Percentiles rank a stretch among this genome's conserved stretches.
Conservation (phyloP, 805 yeast genomes). For the Yarrowia divulgata region DNA sequence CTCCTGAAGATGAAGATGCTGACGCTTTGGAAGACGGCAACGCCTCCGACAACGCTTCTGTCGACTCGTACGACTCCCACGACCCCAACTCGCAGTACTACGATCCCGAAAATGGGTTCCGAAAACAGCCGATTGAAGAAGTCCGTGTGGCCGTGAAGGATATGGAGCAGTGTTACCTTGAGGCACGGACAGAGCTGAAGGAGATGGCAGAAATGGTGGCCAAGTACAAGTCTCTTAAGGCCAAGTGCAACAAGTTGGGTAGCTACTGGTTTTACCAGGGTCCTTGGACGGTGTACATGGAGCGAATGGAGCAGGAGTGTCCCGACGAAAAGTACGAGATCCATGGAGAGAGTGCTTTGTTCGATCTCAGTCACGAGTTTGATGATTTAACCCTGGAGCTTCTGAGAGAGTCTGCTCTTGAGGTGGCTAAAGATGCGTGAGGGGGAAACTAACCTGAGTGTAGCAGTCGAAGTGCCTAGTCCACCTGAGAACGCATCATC, state of each 20-base stretch:
- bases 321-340: constrained; percentile 14
- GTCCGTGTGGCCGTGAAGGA: neutral
- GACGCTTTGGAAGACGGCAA: neutral
- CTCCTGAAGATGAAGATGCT: too few relatives aligned
- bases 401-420: constrained; percentile 10
- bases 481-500: too few relatives aligned
- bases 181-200: neutral
- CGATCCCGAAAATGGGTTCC: neutral
- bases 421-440: constrained; percentile 10
- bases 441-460: too few relatives aligned
- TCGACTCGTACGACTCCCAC: neutral
- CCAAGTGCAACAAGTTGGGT: constrained; percentile 7
- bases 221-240: constrained; percentile 12
- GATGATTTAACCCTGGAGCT: neutral
- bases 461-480: too few relatives aligned
- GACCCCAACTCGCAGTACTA: neutral
- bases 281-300: constrained; percentile 1
- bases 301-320: constrained; percentile 20
- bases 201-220: constrained; percentile 1
- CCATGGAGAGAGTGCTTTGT: neutral
- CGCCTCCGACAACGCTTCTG: neutral
- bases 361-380: neutral
- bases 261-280: constrained; percentile 1
- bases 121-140: constrained; percentile 17
- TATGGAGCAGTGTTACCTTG: constrained; percentile 4